Evolutionary conservation across 169 alveolate genomes (phyloP).

Genomic region (Cryptosporidium sp.): DNA sequence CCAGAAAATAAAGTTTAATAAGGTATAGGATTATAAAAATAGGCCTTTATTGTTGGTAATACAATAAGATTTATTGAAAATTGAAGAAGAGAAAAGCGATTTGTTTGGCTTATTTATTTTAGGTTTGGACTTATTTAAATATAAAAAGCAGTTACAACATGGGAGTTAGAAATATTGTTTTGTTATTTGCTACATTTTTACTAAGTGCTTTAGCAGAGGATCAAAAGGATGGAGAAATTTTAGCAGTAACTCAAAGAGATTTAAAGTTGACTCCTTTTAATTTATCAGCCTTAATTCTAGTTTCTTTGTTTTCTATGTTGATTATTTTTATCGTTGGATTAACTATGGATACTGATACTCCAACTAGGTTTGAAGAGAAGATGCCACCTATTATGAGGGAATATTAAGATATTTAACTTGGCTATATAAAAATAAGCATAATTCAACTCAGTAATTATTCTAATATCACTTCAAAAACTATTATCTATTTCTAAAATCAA

Average conservation of each 20-base stretch:
- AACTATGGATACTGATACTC: constrained; percentile 59
- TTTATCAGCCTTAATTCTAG: constrained; percentile 38
- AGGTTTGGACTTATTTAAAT: background rate
- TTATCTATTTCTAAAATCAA: background rate
- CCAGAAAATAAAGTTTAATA: background rate
- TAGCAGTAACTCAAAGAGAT: constrained; percentile 4
- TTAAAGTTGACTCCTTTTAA: constrained; percentile 59
- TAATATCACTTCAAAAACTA: background rate
- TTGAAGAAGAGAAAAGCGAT: background rate
- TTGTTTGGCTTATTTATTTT: background rate
- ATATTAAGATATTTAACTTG: constrained; percentile 9
- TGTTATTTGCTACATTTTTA: constrained; percentile 8
- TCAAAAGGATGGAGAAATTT: background rate
- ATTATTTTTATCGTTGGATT: constrained; percentile 48
- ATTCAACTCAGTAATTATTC: background rate
- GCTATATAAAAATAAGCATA: background rate
- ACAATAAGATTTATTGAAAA: background rate
- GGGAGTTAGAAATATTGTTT: background rate
- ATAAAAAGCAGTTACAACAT: background rate
- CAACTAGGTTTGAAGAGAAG: constrained; percentile 70
- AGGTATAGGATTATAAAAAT: background rate
- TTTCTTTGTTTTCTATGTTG: constrained; percentile 33
- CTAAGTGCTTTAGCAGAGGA: constrained; percentile 17
- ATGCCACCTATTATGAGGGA: constrained; percentile 75
- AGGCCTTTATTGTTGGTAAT: too few species aligned